Base-by-base conservation (phyloP, 2,329 filamentous ascomycete genomes). In the Triangularia setosa region DNA sequence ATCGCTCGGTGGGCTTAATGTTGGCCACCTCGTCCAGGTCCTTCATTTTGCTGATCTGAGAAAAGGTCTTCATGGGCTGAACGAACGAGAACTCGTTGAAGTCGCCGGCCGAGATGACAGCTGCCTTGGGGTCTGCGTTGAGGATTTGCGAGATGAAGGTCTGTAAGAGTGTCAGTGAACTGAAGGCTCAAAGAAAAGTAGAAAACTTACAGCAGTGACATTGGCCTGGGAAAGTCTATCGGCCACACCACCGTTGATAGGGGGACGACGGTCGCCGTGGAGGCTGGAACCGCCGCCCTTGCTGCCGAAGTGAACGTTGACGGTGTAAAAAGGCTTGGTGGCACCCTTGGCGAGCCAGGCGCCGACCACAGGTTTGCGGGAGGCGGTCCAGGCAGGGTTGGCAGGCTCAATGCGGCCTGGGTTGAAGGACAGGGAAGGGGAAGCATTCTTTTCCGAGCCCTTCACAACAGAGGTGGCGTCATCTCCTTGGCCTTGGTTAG, bases 21-120 rank as follows among this genome's bases (percentile, higher is more conserved):
- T 78, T 78, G 4, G 79, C 82, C 0, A 83, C 85, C 4, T 83
- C 86, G 69, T 91, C 88, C 1, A 90, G 76, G 67, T 91, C 87
- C 33, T 79, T 69, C 55, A 91, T 77, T 1, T 83, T 81, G 0
- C 85, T 88, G 21, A 80, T 77, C 3, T 74, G 67, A 1, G 78
- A 71, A 67, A 91, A 90, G 1, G 76, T 77, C 65, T 80, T 73
- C 58, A 91, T 74, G 1, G 89, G 88, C 73, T 80, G 71, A 9
- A 87, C 87, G 66, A 87, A 87, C 4, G 82, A 73, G 72, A 90
- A 91, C 74, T 92, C 89, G 79, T 92, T 91, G 73, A 88, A 91
- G 76, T 92, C 89, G 25, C 89, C 89, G 0, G 85, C 83, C 2
- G 81, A 77, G 65, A 91, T 81, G 68, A 92, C 74, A 24, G 78